Percentiles rank a stretch among this genome's conserved stretches.
Conservation (phyloP, 164 flowering plant species). For the Macadamia integrifolia region DNA sequence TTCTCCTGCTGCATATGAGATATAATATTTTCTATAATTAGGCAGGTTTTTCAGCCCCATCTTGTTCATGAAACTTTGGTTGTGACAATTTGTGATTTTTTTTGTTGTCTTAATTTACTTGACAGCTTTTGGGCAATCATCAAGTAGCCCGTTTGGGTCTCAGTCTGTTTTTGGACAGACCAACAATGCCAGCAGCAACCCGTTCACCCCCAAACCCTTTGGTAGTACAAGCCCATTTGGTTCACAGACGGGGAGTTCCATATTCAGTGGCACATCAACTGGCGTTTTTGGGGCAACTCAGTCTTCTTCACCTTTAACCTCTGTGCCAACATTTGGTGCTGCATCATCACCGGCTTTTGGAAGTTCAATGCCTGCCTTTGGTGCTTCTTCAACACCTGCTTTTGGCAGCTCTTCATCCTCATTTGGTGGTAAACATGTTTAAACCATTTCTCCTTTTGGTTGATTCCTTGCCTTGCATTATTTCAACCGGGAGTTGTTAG, state of each 20-base stretch:
- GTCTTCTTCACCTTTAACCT: slow-evolving; percentile 58
- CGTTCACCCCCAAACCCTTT: slow-evolving; percentile 93
- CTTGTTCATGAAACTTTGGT: not conserved
- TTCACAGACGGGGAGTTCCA: slow-evolving; percentile 74
- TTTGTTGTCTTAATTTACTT: not conserved
- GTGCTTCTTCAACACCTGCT: slow-evolving; percentile 9
- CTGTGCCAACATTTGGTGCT: slow-evolving; percentile 77
- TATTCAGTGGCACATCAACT: slow-evolving; percentile 91
- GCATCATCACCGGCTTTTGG: slow-evolving; percentile 78
- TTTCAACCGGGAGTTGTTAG: no score
- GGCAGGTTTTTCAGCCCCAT: not conserved
- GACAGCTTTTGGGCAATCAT: slow-evolving; percentile 96
- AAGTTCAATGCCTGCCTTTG: slow-evolving; percentile 58
- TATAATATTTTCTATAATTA: not conserved
- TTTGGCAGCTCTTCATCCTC: no score
- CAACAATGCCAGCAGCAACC: slow-evolving; percentile 62
- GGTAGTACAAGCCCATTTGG: slow-evolving; percentile 76
- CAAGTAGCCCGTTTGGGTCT: slow-evolving; percentile 76
- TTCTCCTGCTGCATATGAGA: not conserved
- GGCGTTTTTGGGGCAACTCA: slow-evolving; percentile 84
- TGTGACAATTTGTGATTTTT: slow-evolving; percentile 1
- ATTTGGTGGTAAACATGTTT: slow-evolving; percentile 32
- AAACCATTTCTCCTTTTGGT: not conserved
- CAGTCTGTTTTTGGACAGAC: slow-evolving; percentile 82
- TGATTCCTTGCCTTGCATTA: not conserved